Evolutionary conservation across 2,329 filamentous ascomycete genomes (phyloP).

Genomic region (Diaporthe aspalathi): DNA sequence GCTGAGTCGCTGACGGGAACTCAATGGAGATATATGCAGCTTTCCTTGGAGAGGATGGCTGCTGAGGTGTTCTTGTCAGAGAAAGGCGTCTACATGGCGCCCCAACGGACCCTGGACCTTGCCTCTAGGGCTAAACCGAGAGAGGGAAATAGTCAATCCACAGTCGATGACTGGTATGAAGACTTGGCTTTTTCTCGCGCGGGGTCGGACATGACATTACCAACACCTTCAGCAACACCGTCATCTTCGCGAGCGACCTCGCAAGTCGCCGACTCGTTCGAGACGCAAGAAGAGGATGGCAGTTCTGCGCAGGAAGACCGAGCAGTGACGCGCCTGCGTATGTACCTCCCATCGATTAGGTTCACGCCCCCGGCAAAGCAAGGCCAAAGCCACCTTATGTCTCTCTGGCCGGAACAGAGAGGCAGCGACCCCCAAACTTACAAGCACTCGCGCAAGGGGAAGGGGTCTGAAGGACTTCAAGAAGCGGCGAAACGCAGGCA

Average conservation of each 20-base stretch:
- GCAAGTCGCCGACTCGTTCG: slow-evolving; percentile 22
- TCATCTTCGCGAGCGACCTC: slow-evolving; percentile 36
- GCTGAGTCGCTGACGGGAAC: slow-evolving; percentile 30
- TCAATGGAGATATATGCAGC: slow-evolving; percentile 36
- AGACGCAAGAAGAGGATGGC: background rate
- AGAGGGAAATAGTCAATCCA: background rate
- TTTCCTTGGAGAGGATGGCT: slow-evolving; percentile 36
- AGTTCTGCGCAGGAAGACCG: slow-evolving; percentile 42
- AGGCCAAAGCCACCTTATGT: slow-evolving; percentile 46
- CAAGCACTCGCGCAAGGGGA: slow-evolving; percentile 43
- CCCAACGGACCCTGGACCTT: slow-evolving; percentile 25
- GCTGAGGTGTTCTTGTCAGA: slow-evolving; percentile 36
- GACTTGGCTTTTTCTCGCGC: slow-evolving; percentile 15
- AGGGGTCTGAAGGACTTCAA: slow-evolving; percentile 12
- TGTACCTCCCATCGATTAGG: slow-evolving; percentile 48
- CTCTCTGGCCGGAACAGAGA: slow-evolving; percentile 50
- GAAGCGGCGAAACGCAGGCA: slow-evolving; percentile 27
- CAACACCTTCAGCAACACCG: slow-evolving; percentile 37
- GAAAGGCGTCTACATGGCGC: slow-evolving; percentile 24
- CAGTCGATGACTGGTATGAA: background rate
- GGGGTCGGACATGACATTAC: slow-evolving; percentile 22
- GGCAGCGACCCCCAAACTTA: slow-evolving; percentile 50
- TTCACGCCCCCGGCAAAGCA: slow-evolving; percentile 43
- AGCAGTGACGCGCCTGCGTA: slow-evolving; percentile 49
- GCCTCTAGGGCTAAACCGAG: slow-evolving; percentile 3